These are phyloP conservation scores for Elsinoe batatas DNA, from an alignment of 2,329 filamentous ascomycete species.

Conservation along the genomic window DNA sequence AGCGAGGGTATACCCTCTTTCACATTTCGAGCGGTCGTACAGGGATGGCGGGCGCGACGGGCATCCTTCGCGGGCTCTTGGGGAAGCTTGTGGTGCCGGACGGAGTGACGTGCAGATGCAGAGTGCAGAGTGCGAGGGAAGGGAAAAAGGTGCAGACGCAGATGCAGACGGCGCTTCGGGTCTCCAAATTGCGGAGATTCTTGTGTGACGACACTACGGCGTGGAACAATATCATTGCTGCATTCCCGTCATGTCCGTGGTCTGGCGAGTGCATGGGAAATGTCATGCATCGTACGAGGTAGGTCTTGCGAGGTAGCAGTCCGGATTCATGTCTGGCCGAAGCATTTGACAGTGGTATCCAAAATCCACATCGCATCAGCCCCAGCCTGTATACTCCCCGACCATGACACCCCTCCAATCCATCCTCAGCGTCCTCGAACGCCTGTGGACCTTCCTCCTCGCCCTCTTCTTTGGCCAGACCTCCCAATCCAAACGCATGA, in stretches of 20 bases:
- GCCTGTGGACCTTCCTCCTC: neutral
- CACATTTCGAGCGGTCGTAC: neutral
- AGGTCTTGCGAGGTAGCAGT: neutral
- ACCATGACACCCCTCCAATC: neutral
- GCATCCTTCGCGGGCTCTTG: neutral
- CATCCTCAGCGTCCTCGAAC: neutral
- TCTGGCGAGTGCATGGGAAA: neutral
- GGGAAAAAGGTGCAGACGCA: neutral
- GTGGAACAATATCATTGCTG: neutral
- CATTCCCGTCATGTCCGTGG: neutral
- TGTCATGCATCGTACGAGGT: neutral
- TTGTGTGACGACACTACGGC: neutral
- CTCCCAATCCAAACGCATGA: constrained; percentile 18
- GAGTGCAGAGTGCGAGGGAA: too few species aligned
- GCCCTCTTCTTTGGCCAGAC: neutral
- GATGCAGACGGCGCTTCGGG: neutral
- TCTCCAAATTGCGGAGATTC: constrained; percentile 1
- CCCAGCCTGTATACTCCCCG: too few species aligned
- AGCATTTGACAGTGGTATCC: neutral
- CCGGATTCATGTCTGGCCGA: neutral
- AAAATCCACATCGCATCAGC: too few species aligned
- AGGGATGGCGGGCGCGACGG: neutral
- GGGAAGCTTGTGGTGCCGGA: neutral
- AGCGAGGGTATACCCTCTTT: neutral
- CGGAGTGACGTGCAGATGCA: too few species aligned